A percentile compares a stretch with the other conserved stretches of the same genome.
Evolutionary conservation across 2,329 filamentous ascomycete species (phyloP).

Genomic region (Fonsecaea nubica): DNA sequence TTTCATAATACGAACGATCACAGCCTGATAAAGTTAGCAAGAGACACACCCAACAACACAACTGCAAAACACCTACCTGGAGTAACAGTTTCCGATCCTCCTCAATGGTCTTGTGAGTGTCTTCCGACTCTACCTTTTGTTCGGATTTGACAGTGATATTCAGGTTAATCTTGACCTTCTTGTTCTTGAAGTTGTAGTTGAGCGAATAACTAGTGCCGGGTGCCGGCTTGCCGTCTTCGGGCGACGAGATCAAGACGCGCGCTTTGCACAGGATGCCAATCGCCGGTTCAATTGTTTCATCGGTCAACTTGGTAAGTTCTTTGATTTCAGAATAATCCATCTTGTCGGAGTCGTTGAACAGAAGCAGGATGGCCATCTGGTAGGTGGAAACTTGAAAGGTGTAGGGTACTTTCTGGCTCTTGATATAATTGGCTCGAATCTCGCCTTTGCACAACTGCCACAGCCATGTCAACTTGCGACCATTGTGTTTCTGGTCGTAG

Average conservation of each 20-base stretch:
- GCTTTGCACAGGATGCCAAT: slow-evolving; percentile 89
- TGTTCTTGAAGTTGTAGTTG: slow-evolving; percentile 96
- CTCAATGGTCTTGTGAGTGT: slow-evolving; percentile 99
- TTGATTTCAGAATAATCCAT: slow-evolving; percentile 88
- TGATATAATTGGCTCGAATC: slow-evolving; percentile 91
- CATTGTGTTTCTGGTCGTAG: slow-evolving; percentile 96
- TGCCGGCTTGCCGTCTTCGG: slow-evolving; percentile 76
- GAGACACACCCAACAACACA: slow-evolving; percentile 35
- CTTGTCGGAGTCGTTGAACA: slow-evolving; percentile 91
- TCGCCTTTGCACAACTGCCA: slow-evolving; percentile 99
- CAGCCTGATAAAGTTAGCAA: slow-evolving; percentile 68
- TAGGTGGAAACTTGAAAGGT: slow-evolving; percentile 98
- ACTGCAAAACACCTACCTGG: slow-evolving; percentile 70
- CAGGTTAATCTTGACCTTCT: slow-evolving; percentile 96
- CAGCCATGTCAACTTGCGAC: slow-evolving; percentile 94
- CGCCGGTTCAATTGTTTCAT: slow-evolving; percentile 85
- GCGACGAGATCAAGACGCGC: slow-evolving; percentile 78
- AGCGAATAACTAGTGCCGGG: slow-evolving; percentile 80
- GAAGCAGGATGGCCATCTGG: slow-evolving; percentile 92
- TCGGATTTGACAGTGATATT: slow-evolving; percentile 95
- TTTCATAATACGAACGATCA: slow-evolving; percentile 99
- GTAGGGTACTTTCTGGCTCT: slow-evolving; percentile 85
- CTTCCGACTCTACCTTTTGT: slow-evolving; percentile 92
- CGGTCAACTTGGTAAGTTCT: slow-evolving; percentile 77
- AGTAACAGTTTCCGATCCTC: slow-evolving; percentile 95